phyloP scores from a whole-genome alignment of 768 basidiomycete species.

The Lentinula aciculospora region DNA sequence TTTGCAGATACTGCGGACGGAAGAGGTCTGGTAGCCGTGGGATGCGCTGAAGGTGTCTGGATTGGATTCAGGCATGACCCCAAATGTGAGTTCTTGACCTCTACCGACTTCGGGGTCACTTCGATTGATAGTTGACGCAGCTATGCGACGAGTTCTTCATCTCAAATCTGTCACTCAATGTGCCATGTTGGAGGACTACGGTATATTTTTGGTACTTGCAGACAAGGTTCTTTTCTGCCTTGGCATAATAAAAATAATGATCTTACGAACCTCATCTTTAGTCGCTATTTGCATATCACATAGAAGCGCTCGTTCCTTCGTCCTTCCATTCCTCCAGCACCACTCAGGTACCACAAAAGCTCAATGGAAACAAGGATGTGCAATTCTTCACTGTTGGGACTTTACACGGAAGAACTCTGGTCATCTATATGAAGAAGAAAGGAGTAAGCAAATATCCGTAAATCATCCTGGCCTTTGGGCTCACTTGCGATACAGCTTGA shows the following conservation, averaged over 20 bases:
- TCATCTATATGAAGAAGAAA: slow-evolving; percentile 78
- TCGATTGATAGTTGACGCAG: slow-evolving; percentile 24
- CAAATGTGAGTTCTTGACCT: slow-evolving; percentile 34
- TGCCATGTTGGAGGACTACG: slow-evolving; percentile 66
- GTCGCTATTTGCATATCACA: slow-evolving; percentile 91
- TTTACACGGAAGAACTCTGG: slow-evolving; percentile 75
- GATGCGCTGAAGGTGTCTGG: slow-evolving; percentile 92
- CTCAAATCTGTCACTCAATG: slow-evolving; percentile 68
- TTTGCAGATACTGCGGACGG: slow-evolving; percentile 84
- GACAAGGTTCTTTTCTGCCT: slow-evolving; percentile 59
- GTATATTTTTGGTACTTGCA: slow-evolving; percentile 85
- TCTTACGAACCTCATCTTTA: slow-evolving; percentile 19
- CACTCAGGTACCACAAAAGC: slow-evolving; percentile 80
- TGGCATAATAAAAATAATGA: neutral
- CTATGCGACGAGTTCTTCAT: slow-evolving; percentile 68
- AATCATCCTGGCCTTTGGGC: slow-evolving; percentile 60
- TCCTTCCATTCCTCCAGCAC: slow-evolving; percentile 61
- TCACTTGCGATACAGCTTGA: slow-evolving; percentile 69
- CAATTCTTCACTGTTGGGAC: slow-evolving; percentile 94
- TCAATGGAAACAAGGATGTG: slow-evolving; percentile 88
- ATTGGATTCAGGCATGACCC: slow-evolving; percentile 81
- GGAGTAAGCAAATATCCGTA: slow-evolving; percentile 61
- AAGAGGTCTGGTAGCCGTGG: slow-evolving; percentile 78
- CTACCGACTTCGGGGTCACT: neutral
- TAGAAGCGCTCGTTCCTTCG: slow-evolving; percentile 93